Base-by-base conservation (phyloP, 1,284 basidiomycete genomes). In the Melampsora medusae region DNA sequence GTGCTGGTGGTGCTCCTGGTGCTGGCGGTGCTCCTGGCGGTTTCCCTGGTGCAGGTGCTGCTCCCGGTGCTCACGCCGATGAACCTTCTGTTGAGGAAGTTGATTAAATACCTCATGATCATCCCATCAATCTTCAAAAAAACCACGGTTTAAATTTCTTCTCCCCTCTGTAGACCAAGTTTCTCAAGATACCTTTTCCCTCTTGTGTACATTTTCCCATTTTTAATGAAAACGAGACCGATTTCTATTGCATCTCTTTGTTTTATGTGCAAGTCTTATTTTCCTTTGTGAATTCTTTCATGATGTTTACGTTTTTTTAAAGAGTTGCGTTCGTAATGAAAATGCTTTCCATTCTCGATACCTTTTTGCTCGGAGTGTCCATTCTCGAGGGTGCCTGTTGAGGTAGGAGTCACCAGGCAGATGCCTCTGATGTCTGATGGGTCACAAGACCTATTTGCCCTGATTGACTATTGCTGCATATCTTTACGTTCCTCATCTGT, bases 11-110 rank as follows among this genome's bases (percentile, higher is more conserved):
- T 28, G 56, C 67, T 67, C 80, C 81, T 19, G 80, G 78, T 16
- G 79, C 88, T 62, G 91, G 90, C 81, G 90, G 85, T 79, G 85
- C 85, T 33, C 86, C 86, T 72, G 85, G 85, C 56, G 84, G 83
- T 59, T 82, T 82, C 79, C 84, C 84, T 67, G 84, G 83, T 67
- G 83, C 80, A 28, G 70, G 31, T 28, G 71, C 65, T 19, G 72
- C 72, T 9, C 22, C 66, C 28, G 73, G 35, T 48, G 38, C 73
- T 22, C 66, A 56, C 7, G 73, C 66, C n/a, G 67, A 68, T 67
- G 73, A 76, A 38, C 73, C 73, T 12, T 76, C 73, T n/a, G 73
- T 76, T 2, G 73, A 76, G 19, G 73, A 76, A 62, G 73, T 76
- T 10, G 73, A 76, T 35, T 76, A 64, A 64, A 38, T 46, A 3